Evolutionary conservation across 2,329 filamentous ascomycete genomes (phyloP), one percentile per base, ranked within the genome.

Genomic region (Harringtonia lauricola): DNA sequence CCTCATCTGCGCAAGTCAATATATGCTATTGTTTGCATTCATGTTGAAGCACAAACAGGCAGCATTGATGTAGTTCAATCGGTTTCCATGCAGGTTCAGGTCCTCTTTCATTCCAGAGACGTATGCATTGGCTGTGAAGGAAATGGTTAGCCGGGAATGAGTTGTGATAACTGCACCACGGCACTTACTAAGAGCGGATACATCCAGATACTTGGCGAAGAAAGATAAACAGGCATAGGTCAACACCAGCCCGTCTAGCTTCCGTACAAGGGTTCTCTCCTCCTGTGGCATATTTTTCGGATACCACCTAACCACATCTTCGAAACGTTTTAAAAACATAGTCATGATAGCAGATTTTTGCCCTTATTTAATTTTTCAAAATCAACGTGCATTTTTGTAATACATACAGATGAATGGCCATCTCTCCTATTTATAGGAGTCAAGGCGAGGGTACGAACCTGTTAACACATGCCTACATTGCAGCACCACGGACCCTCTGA

Each of bases 51-150:
- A 36, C 26, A 14, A 26, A 63, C 17, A 43, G 15, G 35, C 35
- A 3, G 36, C 36, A 21, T 34, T 65, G 55, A 67, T 63, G 59
- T 62, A 68, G n/a, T 56, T 64, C 14, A 66, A 55, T 46, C 65
- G 57, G 46, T 69, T 58, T 36, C 60, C 54, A 1, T 49, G 52
- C 47, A 71, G 60, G 29, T 59, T 49, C 4, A 74, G 60, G 42
- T 71, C 61, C 43, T 70, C 59, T 37, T 57, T 47, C 67, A 70
- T 67, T 48, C 69, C 62, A 17, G 65, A 63, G 22, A 67, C 59
- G 45, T 70, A 72, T 2, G 69, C 69, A 52, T 71, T 71, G 46
- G n/a, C n/a, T n/a, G n/a, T n/a, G n/a, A n/a, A n/a, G n/a, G n/a
- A n/a, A n/a, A n/a, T n/a, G n/a, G n/a, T n/a, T n/a, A n/a, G n/a